Percentiles rank a stretch among this genome's conserved stretches.
phyloP scores from a whole-genome alignment of 2,329 filamentous ascomycete species.

The Fusarium subtropicale region DNA sequence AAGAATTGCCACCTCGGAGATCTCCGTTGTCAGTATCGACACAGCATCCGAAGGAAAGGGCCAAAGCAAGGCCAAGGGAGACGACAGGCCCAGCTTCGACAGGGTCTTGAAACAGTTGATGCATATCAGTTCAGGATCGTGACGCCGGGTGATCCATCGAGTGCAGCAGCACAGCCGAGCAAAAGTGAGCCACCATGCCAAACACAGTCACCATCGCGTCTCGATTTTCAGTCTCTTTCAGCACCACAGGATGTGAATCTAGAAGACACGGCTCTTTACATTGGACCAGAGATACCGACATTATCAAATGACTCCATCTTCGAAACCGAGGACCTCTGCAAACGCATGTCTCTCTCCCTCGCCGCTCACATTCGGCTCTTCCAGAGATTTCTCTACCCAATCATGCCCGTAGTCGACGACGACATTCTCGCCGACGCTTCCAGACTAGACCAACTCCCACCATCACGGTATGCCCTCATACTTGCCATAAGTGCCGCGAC shows the following conservation, averaged over 20 bases:
- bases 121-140: slow-evolving; percentile 38
- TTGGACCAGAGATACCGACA: neutral
- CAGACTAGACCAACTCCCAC: slow-evolving; percentile 42
- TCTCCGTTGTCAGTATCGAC: slow-evolving; percentile 49
- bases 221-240: neutral
- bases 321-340: slow-evolving; percentile 22
- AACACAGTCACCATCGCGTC: neutral
- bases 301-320: neutral
- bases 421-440: slow-evolving; percentile 46
- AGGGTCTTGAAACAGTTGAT: slow-evolving; percentile 30
- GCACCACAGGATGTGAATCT: neutral
- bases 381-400: slow-evolving; percentile 49
- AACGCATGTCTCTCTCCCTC: slow-evolving; percentile 41
- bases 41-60: slow-evolving; percentile 48
- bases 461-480: slow-evolving; percentile 47
- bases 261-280: neutral
- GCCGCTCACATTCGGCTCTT: slow-evolving; percentile 48
- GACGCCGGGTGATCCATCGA: slow-evolving; percentile 24
- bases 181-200: neutral
- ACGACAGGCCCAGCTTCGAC: slow-evolving; percentile 46
- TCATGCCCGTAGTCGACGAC: slow-evolving; percentile 50
- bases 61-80: slow-evolving; percentile 48
- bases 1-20: slow-evolving; percentile 45
- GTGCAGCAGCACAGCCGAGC: neutral
- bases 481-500: slow-evolving; percentile 48